phyloP scores from a whole-genome alignment of 2,329 filamentous ascomycete genomes.

The Cladophialophora exuberans region DNA sequence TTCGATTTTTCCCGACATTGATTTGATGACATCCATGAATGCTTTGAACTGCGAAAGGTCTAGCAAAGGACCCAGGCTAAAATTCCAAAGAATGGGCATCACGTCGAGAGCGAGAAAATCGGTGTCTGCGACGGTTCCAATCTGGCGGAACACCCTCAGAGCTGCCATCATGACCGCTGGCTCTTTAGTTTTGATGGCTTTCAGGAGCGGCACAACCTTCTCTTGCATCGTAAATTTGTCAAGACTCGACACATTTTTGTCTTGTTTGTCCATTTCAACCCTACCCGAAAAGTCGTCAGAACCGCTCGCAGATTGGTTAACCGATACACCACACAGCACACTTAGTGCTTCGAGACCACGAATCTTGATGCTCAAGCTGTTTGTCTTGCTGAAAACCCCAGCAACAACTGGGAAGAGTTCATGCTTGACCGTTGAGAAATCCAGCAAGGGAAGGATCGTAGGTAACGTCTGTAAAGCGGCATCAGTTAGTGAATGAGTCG shows the following conservation, averaged over 20 bases:
- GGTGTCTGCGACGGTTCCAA: conserved; percentile 78
- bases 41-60: conserved; percentile 84
- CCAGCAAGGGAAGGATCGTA: conserved; percentile 80
- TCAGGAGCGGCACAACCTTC: conserved; percentile 88
- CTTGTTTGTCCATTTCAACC: conserved; percentile 49
- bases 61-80: conserved; percentile 86
- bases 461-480: conserved; percentile 78
- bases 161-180: conserved; percentile 96
- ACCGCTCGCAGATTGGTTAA: conserved; percentile 68
- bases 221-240: conserved; percentile 99
- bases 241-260: conserved; percentile 70
- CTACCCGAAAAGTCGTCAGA: conserved; percentile 78
- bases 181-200: conserved; percentile 95
- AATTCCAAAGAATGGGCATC: conserved; percentile 85
- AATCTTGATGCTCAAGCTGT: conserved; percentile 91
- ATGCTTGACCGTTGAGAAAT: conserved; percentile 96
- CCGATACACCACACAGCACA: conserved; percentile 80
- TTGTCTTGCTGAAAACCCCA: conserved; percentile 87
- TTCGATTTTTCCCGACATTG: conserved; percentile 77
- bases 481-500: conserved; percentile 87
- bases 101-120: conserved; percentile 93
- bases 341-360: conserved; percentile 87
- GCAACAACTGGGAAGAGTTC: conserved; percentile 94
- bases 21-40: conserved; percentile 89
- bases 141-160: conserved; percentile 78